Base-by-base conservation (phyloP, 805 yeast species). In the Maudiozyma serrabonitensis region DNA sequence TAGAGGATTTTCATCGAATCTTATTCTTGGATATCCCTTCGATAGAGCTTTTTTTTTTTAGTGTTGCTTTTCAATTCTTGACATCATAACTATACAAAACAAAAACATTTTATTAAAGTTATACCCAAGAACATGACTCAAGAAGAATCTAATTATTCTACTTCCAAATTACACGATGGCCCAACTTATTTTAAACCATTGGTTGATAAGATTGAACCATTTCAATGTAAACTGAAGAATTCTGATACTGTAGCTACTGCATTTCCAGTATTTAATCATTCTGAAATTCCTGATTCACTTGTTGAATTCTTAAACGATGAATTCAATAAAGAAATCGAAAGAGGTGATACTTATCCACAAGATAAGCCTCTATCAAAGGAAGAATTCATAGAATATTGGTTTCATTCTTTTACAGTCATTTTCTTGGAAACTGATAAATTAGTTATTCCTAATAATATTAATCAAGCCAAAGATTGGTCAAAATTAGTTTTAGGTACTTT, bases 321-420 rank as follows among this genome's bases (percentile, higher is more conserved):
- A 50, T 78, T 85, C 69, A 86, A 85, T 62, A 57, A 62, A 15
- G 87, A 85, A 48, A 74, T 89, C 6, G 84, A 76, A 34, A 78
- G 73, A 41, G 97, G 97, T 5, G 67, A 70, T 37, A 87, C 96
- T 0, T 88, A 89, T 56, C 95, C 96, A 0, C 72, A 78, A 52
- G 67, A 69, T 21, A 65, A 73, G 6, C 59, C 59, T 1, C 58
- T 77, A 45, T 50, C 71, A 3, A 62, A 59, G 16, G 74, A 78
- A 2, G 81, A 76, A 50, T 89, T 84, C 63, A 48, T 61, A n/a
- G 70, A 72, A 19, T 81, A 80, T 62, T 85, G 91, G 84, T 82
- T 83, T 54, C 72, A 72, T 8, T 74, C 80, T 16, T 87, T 85
- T 62, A 78, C 77, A 9, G 87, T 83, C 0, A 69, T 88, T 4